These are phyloP conservation scores for Exophiala bonariae DNA, from an alignment of 2,329 filamentous ascomycete genomes.

Conservation along the genomic window DNA sequence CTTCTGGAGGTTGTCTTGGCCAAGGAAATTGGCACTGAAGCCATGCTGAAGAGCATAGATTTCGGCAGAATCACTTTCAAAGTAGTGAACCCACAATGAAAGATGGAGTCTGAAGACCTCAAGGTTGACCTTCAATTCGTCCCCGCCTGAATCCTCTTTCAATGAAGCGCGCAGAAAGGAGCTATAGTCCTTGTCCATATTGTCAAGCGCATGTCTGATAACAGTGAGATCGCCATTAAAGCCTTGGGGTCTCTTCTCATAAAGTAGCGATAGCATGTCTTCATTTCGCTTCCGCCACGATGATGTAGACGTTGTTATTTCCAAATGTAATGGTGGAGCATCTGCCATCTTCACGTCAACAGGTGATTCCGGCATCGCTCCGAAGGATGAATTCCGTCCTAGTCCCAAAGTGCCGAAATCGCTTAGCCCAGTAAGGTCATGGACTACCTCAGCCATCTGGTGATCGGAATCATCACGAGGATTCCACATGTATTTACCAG, in stretches of 20 bases:
- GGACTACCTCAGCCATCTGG: too few species aligned
- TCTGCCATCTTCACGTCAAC: background rate
- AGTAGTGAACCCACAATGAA: background rate
- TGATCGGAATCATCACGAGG: too few species aligned
- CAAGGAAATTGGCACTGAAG: too few species aligned
- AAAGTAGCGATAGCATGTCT: background rate
- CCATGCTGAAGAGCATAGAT: background rate
- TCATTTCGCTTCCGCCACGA: background rate
- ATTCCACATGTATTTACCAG: too few species aligned
- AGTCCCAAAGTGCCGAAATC: background rate
- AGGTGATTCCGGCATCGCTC: background rate
- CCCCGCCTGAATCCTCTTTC: background rate
- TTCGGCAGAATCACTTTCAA: background rate
- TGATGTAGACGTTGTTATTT: background rate
- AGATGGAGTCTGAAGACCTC: background rate
- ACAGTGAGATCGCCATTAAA: background rate
- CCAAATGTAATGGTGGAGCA: background rate
- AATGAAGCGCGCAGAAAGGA: background rate
- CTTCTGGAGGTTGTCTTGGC: too few species aligned
- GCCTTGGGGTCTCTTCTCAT: background rate
- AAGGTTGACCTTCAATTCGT: background rate
- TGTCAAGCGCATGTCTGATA: background rate
- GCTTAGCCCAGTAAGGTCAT: too few species aligned
- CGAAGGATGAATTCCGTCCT: background rate
- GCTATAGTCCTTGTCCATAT: background rate